Conservation (phyloP, 257 asterid species). For the Nicotiana otophora region DNA sequence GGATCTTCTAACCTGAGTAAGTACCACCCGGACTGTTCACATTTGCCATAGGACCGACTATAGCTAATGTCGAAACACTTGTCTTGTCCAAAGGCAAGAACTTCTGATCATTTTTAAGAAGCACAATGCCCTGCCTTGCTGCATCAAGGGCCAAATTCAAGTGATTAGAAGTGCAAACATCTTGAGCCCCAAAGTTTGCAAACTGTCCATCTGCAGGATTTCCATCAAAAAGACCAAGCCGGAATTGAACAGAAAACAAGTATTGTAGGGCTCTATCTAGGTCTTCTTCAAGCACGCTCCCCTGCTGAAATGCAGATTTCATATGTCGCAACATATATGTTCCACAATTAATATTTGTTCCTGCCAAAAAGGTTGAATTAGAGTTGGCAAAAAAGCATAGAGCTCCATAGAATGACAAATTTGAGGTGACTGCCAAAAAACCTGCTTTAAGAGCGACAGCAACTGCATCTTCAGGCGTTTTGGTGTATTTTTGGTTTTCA, state of each 20-base stretch:
- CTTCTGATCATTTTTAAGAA: constrained; percentile 63
- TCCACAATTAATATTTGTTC: constrained; percentile 93
- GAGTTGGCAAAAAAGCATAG: not conserved
- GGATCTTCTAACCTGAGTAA: constrained; percentile 53
- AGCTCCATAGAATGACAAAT: not conserved
- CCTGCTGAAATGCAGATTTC: constrained; percentile 61
- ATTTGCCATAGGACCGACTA: constrained; percentile 80
- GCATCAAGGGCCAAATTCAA: constrained; percentile 78
- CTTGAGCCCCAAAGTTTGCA: constrained; percentile 39
- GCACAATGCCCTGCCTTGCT: constrained; percentile 82
- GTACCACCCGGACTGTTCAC: constrained; percentile 67
- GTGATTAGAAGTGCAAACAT: constrained; percentile 59
- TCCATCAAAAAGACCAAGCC: constrained; percentile 86
- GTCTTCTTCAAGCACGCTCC: constrained; percentile 65
- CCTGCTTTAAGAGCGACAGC: constrained; percentile 91
- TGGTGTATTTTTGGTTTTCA: constrained; percentile 64
- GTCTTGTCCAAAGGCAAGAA: constrained; percentile 55
- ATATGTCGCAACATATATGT: constrained; percentile 70
- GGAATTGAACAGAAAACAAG: constrained; percentile 69
- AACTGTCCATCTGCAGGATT: constrained; percentile 31
- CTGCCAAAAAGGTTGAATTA: constrained; percentile 26
- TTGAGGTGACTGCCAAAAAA: constrained; percentile 15
- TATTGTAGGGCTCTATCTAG: constrained; percentile 69
- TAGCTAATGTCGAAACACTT: constrained; percentile 53
- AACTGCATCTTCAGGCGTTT: constrained; percentile 72